Evolutionary conservation across 306 rosid species (phyloP), one percentile per base, ranked within the genome.

Genomic region (Quercus rubra): DNA sequence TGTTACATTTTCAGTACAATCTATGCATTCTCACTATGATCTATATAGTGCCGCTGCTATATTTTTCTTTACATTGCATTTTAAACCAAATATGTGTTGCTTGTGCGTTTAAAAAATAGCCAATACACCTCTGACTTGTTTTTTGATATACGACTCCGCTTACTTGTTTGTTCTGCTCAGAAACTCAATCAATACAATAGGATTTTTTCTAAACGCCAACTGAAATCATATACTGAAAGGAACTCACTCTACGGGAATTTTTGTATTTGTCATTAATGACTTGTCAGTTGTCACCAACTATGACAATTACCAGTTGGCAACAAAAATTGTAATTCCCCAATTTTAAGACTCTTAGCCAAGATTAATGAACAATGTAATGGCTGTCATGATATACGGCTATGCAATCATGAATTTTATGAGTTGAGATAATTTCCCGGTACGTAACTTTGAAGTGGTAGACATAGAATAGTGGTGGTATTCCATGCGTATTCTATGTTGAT

Each of bases 381-480:
- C 31, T 68, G 82, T 73, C 68, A 80, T 76, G 68, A 23, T 52
- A 72, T 78, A 74, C 21, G 51, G 75, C 15, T 49, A 62, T 64
- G 80, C 68, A 77, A 77, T 74, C 64, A 49, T 19, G 81, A 46
- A 30, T 79, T 51, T 23, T 55, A 51, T 76, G 78, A 67, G 79
- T 43, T 64, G 64, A 58, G 64, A 58, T 20, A 21, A 20, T 20
- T 19, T 58, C 28, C 28, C 5, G 1, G 14, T 6, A 4, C 13
- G 27, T 58, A 58, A 58, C 64, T 58, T 58, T 23, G 46, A 21
- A 58, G 25, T 49, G 54, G 54, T 49, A 49, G 54, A 49, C 54
- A 49, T 49, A 49, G 54, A 49, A 49, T 49, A 49, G 54, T 49
- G 57, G 62, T 74, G 27, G 80, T 77, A 79, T 82, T 84, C 88